Percentiles rank a stretch among this genome's conserved stretches.
Evolutionary conservation across 2,329 filamentous ascomycete species (phyloP).

Genomic region (Aureobasidium leucospermi): DNA sequence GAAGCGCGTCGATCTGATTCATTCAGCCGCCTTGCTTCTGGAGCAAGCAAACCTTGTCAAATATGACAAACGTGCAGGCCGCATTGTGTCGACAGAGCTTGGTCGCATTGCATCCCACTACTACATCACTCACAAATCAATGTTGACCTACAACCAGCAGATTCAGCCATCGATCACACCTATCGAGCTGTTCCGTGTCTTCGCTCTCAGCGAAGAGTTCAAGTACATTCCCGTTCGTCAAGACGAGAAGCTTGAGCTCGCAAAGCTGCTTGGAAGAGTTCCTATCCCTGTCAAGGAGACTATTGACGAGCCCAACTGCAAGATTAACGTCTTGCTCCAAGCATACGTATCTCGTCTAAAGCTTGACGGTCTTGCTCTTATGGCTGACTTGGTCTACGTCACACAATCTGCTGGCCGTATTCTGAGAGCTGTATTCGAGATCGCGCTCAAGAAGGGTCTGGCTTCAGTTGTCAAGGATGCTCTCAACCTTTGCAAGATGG

Average conservation of each 20-base stretch:
- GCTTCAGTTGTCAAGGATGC: constrained; percentile 86
- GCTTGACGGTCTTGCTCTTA: constrained; percentile 85
- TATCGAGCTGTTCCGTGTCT: constrained; percentile 94
- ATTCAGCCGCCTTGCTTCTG: constrained; percentile 81
- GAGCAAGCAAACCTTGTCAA: constrained; percentile 86
- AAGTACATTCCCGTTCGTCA: constrained; percentile 97
- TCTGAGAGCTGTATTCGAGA: constrained; percentile 90
- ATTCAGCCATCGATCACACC: constrained; percentile 88
- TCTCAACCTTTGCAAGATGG: constrained; percentile 95
- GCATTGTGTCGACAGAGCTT: constrained; percentile 83
- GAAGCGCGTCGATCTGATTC: constrained; percentile 93
- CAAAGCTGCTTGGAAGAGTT: constrained; percentile 80
- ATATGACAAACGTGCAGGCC: constrained; percentile 90
- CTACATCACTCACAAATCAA: constrained; percentile 93
- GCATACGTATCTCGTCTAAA: constrained; percentile 94
- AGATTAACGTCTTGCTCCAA: constrained; percentile 95
- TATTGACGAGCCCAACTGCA: constrained; percentile 92
- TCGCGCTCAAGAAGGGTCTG: constrained; percentile 96
- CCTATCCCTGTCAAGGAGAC: constrained; percentile 97
- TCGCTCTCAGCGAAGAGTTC: constrained; percentile 93
- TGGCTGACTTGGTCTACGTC: constrained; percentile 98
- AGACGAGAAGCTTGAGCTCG: constrained; percentile 93
- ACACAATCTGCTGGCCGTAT: constrained; percentile 97
- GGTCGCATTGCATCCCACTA: constrained; percentile 96
- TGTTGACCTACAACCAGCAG: constrained; percentile 94